phyloP scores from a whole-genome alignment of 441 rosid species.

The Kokia cookei region DNA sequence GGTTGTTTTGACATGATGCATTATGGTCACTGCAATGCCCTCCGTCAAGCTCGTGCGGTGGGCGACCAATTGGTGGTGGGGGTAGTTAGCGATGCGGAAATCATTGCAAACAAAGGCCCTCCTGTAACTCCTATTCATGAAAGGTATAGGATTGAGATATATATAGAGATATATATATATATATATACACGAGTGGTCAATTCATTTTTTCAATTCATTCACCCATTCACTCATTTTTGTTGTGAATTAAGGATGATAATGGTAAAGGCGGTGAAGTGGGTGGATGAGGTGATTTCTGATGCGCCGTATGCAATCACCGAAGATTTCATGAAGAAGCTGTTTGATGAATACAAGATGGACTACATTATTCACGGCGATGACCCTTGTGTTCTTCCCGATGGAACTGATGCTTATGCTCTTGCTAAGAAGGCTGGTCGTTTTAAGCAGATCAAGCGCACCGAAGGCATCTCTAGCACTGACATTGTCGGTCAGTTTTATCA shows the following conservation, averaged over 20 bases:
- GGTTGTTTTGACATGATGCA: conserved; percentile 86
- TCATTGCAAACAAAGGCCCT: conserved; percentile 61
- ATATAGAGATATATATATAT: too few species aligned
- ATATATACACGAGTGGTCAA: too few species aligned
- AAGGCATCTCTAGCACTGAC: conserved; percentile 68
- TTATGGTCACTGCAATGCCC: conserved; percentile 80
- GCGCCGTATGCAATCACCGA: conserved; percentile 66
- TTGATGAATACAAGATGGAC: conserved; percentile 54
- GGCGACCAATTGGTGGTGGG: conserved; percentile 68
- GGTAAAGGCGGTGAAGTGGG: conserved; percentile 74
- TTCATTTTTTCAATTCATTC: too few species aligned
- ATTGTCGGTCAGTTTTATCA: conserved; percentile 36
- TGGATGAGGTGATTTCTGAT: conserved; percentile 58
- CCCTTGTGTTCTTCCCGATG: conserved; percentile 65
- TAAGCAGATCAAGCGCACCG: conserved; percentile 70
- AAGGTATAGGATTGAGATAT: conserved; percentile 11
- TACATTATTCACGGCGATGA: conserved; percentile 65
- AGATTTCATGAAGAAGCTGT: conserved; percentile 58
- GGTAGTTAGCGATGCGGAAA: conserved; percentile 64
- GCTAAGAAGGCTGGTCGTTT: conserved; percentile 67
- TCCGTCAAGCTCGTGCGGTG: conserved; percentile 61
- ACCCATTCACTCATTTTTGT: background rate
- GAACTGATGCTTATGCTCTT: conserved; percentile 57
- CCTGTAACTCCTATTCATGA: conserved; percentile 60
- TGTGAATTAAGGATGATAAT: conserved; percentile 33